Evolutionary conservation across 495 filamentous ascomycete genomes (phyloP), one percentile per base, ranked within the genome.

Genomic region (Neurospora sp.): DNA sequence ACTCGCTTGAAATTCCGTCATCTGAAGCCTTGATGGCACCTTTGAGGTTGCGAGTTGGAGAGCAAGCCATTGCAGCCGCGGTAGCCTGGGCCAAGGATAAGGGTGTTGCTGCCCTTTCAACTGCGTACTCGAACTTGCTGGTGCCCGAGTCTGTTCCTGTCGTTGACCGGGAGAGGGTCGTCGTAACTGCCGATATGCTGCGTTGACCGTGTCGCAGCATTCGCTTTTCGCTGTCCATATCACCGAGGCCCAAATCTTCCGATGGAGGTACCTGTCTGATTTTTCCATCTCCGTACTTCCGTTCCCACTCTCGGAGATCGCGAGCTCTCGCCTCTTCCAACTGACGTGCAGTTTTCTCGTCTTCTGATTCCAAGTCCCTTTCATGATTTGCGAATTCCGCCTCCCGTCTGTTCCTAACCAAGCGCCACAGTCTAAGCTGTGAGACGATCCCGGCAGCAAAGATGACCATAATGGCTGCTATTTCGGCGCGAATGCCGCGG

Each of bases 391-490:
- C 82, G 35, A 84, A 82, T 46, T 87, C 85, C 75, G 88, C 87
- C 20, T 88, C 86, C 23, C 93, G 85, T 69, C 90, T 86, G 71
- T 93, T 88, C 76, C 91, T 91, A 71, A 98, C 88, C n/a, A 97
- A 85, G 71, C 91, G 92, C 95, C 95, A 98, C 10, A 98, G 83
- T 73, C 90, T 91, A 75, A 97, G 82, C 80, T 98, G 95, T 3
- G 93, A 96, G 54, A 96, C 87, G 11, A 96, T 84, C 16, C 95
- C 94, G 6, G 93, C 79, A 7, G 93, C 79, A 69, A 88, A 91
- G 9, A 97, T 81, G 1, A 97, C 84, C 49, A 97, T 84, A 10
- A 90, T 95, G 3, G 86, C 86, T 0, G 94, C 95, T 60, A 94
- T 88, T 77, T 98, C 95, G 31, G 95, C 95, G 12, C 88, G 87